phyloP scores from a whole-genome alignment of 768 basidiomycete species.

The Mycena amicta region DNA sequence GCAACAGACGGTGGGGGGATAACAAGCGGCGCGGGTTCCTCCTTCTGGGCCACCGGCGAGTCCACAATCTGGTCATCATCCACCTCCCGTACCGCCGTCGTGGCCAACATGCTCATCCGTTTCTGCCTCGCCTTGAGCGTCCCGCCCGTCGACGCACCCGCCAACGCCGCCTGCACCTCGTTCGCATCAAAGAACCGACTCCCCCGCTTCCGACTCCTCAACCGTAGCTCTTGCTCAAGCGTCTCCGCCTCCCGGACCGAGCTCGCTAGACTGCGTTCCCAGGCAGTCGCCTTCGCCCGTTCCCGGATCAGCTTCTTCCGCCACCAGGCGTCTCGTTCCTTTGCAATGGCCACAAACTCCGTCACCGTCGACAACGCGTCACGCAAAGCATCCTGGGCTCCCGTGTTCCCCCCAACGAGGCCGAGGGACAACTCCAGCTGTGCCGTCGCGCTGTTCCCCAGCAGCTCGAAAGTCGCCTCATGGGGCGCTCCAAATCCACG shows the following conservation, averaged over 20 bases:
- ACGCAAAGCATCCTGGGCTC: slow-evolving; percentile 55
- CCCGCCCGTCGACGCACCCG: slow-evolving; percentile 16
- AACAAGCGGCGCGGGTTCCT: background rate
- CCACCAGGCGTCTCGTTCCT: slow-evolving; percentile 84
- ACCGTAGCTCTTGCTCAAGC: slow-evolving; percentile 78
- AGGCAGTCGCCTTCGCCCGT: slow-evolving; percentile 63
- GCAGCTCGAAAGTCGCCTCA: slow-evolving; percentile 58
- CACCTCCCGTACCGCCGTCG: slow-evolving; percentile 7
- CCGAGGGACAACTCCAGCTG: slow-evolving; percentile 80
- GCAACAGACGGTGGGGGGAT: slow-evolving; percentile 1
- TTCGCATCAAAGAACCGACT: slow-evolving; percentile 55
- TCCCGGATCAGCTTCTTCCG: slow-evolving; percentile 65
- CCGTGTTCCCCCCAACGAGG: slow-evolving; percentile 37
- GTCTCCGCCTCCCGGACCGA: slow-evolving; percentile 86
- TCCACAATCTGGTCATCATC: slow-evolving; percentile 6
- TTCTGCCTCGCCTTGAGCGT: slow-evolving; percentile 26
- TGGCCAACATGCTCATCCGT: slow-evolving; percentile 11
- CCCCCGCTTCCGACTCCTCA: slow-evolving; percentile 57
- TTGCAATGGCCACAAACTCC: slow-evolving; percentile 70
- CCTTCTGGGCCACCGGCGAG: slow-evolving; percentile 4
- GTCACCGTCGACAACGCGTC: slow-evolving; percentile 60
- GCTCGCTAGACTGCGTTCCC: slow-evolving; percentile 88
- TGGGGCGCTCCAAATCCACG: slow-evolving; percentile 52
- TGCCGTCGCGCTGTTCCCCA: slow-evolving; percentile 67
- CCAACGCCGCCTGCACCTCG: slow-evolving; percentile 22